Base-by-base conservation (phyloP, 2,329 filamentous ascomycete species). In the Exophiala oligosperma region DNA sequence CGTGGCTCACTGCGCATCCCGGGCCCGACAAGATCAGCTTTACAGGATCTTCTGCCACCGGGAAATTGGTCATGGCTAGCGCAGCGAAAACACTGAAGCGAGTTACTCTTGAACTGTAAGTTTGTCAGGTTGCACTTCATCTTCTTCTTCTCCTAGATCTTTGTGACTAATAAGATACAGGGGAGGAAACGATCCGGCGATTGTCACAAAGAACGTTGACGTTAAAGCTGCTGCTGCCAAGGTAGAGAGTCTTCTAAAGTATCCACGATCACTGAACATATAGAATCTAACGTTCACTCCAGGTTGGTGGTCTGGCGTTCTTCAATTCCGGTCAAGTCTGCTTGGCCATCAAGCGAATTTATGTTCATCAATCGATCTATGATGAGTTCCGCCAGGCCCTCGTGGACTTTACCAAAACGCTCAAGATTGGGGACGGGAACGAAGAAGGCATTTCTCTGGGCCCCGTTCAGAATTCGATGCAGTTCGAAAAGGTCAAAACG, bases 381-480 rank as follows among this genome's bases (percentile, higher is more conserved):
- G 71, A 77, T 44, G 65, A 72, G 29, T 84, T 84, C 68, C 66
- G 76, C 2, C 66, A 75, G 52, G 76, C 74, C 41, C 75, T 80
- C 74, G 80, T 77, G 56, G 76, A 74, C 49, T 67, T 68, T 49
- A 72, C 69, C 55, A 70, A 70, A 56, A 62, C 58, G 9, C 55
- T 69, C 49, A 70, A 68, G 50, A 56, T 66, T 26, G 67, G 69
- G 23, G 65, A 70, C 74, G 69, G 71, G 54, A 68, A 67, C n/a
- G 70, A 73, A 52, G 74, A 76, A 11, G 77, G 73, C 4, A 74
- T 76, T 17, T 74, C 81, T 60, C 81, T 86, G 1, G 87, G 86
- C 1, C 87, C 87, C 0, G 71, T 89, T 3, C 84, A 87, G 61
- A 89, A 89, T 71, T 71, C 77, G 62, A 82, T 84, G 80, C 87